Conservation (phyloP, 495 filamentous ascomycete species). For the Hypoxylon perforatum region DNA sequence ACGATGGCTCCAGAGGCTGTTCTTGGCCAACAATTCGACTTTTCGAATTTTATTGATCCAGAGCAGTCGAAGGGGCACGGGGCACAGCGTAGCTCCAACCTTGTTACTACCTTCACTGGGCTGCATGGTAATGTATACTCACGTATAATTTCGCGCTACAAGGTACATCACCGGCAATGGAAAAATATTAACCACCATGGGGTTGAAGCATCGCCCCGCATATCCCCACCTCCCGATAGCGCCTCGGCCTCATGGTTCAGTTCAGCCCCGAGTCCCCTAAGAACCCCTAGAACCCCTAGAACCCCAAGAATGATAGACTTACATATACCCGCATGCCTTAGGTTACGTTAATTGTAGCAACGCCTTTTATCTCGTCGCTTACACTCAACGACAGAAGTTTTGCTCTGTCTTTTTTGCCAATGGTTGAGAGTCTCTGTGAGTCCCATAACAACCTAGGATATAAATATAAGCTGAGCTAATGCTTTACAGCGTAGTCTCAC, state of each 20-base stretch:
- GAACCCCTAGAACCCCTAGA: background rate
- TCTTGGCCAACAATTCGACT: conserved; percentile 39
- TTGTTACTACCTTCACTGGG: no score
- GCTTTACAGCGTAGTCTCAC: background rate
- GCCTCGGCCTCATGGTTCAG: background rate
- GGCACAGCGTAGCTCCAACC: conserved; percentile 5
- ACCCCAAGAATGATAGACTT: background rate
- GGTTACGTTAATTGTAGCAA: no score
- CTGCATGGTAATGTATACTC: conserved; percentile 17
- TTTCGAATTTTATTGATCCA: conserved; percentile 39
- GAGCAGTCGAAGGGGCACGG: conserved; percentile 24
- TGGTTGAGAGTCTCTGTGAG: background rate
- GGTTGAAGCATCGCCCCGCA: conserved; percentile 17
- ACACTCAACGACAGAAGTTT: no score
- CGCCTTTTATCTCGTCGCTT: no score
- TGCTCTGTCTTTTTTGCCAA: no score
- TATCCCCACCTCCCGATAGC: conserved; percentile 7
- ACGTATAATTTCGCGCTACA: conserved; percentile 12
- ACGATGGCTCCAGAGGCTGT: conserved; percentile 28
- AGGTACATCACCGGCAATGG: conserved; percentile 15
- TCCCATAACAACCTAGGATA: background rate
- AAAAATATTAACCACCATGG: conserved; percentile 9
- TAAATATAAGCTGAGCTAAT: background rate
- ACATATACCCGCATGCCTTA: no score
- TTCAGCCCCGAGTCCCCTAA: background rate